A percentile compares a stretch with the other conserved stretches of the same genome.
Evolutionary conservation across 1,284 basidiomycete species (phyloP).

Genomic region (Heterobasidion irregulare): DNA sequence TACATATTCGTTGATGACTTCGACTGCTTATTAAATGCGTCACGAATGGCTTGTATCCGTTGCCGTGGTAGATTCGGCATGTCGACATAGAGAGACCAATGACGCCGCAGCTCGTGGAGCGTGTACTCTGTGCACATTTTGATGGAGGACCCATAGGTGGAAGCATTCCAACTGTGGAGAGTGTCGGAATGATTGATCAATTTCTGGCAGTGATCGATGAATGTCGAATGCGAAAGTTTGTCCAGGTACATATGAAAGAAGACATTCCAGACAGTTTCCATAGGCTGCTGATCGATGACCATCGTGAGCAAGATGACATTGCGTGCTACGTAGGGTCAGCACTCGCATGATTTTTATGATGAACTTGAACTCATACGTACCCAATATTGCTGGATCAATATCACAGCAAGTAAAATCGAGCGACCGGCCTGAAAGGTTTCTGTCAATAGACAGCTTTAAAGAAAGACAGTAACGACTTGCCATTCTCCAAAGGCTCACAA

Average conservation of each 20-base stretch:
- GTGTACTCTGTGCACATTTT: constrained; percentile 30
- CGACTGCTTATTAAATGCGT: not conserved
- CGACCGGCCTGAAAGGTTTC: constrained; percentile 22
- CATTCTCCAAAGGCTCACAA: constrained; percentile 3
- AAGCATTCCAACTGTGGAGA: constrained; percentile 32
- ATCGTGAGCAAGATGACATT: constrained; percentile 29
- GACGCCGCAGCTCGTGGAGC: constrained; percentile 29
- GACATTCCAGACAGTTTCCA: constrained; percentile 38
- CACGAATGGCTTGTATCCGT: constrained; percentile 2
- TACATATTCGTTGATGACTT: not conserved
- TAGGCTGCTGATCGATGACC: constrained; percentile 22
- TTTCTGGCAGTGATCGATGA: constrained; percentile 35
- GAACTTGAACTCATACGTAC: constrained; percentile 19
- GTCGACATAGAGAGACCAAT: constrained; percentile 32
- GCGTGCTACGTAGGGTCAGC: constrained; percentile 24
- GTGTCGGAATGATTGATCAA: constrained; percentile 28
- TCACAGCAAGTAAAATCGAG: constrained; percentile 58
- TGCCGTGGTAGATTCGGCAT: constrained; percentile 12
- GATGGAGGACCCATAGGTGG: constrained; percentile 30
- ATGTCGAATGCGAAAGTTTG: constrained; percentile 23
- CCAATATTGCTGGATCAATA: constrained; percentile 46
- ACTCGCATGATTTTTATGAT: not conserved
- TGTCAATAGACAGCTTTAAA: not conserved
- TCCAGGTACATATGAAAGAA: constrained; percentile 50
- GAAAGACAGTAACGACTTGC: not conserved